Base-by-base conservation (phyloP, 768 basidiomycete genomes). In the Epithele typhae region DNA sequence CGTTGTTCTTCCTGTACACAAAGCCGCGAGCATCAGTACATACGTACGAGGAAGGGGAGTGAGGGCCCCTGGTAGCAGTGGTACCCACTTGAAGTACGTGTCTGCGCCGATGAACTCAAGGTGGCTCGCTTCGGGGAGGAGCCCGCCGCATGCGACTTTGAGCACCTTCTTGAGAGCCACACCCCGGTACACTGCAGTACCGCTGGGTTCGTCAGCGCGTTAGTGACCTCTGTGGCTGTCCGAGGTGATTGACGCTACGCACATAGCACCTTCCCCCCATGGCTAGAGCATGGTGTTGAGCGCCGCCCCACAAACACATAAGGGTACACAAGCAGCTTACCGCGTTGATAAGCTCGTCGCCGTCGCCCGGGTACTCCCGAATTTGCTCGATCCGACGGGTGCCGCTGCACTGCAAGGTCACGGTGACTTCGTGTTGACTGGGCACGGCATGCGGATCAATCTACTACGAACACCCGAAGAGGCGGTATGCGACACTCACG, bases 51-150 rank as follows among this genome's bases (percentile, higher is more conserved):
- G 7, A 7, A 30, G 27, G 7, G 8, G 27, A 7, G 27, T 7
- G 27, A 30, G 14, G 8, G 7, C 27, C 27, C 14, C 8, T 7
- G 24, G 24, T 2, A 40, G n/a, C 18, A 10, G 8, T 15, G 25
- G 9, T 9, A 46, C 65, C 32, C 32, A 73, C 76, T 76, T 75
- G 67, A 77, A 77, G 57, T 78, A 78, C 1, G 77, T 78, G 49
- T 79, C 77, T 5, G 76, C 77, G 19, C 77, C 77, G 48, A 78
- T 71, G 58, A 78, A 75, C 57, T 79, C 77, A 52, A 78, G 63
- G 55, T 78, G 76, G 53, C 72, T 51, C 41, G 70, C 73, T 32
- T 75, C 72, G 11, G 73, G 71, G 17, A 64, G 57, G 33, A 77
- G 61, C 15, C 76, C 78, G 3, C 76, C 76, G 50, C 75, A 78